Evolutionary conservation across 2,329 filamentous ascomycete genomes (phyloP).

Genomic region (Fonsecaea monophora): DNA sequence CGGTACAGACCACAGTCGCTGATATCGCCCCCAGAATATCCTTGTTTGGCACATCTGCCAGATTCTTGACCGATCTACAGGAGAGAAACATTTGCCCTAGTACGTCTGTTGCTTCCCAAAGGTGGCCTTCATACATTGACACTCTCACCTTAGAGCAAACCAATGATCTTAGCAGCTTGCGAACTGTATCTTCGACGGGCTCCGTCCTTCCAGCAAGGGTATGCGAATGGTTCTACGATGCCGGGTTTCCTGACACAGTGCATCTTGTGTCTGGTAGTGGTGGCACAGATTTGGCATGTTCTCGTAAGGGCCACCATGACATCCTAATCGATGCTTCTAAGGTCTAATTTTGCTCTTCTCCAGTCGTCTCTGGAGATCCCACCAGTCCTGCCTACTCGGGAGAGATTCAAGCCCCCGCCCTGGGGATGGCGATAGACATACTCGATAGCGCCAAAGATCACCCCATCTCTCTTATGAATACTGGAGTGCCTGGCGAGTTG

Average conservation of each 20-base stretch:
- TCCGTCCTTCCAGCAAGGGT: not conserved
- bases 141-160: not conserved
- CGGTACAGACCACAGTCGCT: slow-evolving; percentile 40
- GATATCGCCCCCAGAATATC: slow-evolving; percentile 30
- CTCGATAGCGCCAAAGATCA: slow-evolving; percentile 3
- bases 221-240: slow-evolving; percentile 11
- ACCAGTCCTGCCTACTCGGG: slow-evolving; percentile 69
- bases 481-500: slow-evolving; percentile 7
- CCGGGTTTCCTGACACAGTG: not conserved
- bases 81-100: not conserved
- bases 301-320: not conserved
- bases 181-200: not conserved
- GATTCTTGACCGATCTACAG: slow-evolving; percentile 62
- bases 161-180: not conserved
- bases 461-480: not conserved
- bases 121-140: too few species aligned
- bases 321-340: not conserved
- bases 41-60: slow-evolving; percentile 64
- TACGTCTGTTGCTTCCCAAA: not conserved
- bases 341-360: too few species aligned
- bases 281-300: slow-evolving; percentile 8
- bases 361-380: slow-evolving; percentile 62
- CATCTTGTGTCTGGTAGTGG: not conserved
- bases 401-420: slow-evolving; percentile 59
- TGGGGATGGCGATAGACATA: slow-evolving; percentile 50